Evolutionary conservation across 352 stramenopile species (phyloP).

Genomic region (Phytophthora europaea): DNA sequence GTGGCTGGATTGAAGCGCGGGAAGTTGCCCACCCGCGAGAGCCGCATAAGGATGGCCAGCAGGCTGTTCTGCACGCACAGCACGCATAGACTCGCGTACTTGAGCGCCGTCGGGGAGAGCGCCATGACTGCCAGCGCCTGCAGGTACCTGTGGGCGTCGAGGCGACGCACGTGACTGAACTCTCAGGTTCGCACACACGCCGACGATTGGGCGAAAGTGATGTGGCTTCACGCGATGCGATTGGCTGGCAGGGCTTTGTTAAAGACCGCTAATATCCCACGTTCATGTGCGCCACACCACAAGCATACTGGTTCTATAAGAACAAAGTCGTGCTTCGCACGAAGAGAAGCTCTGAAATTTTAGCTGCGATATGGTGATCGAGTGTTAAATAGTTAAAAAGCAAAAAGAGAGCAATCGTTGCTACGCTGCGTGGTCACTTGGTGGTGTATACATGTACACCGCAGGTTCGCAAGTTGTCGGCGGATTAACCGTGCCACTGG

Average conservation of each 20-base stretch:
- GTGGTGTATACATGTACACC: no score
- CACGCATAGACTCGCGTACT: constrained; percentile 80
- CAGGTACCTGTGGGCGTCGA: background rate
- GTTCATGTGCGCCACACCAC: constrained; percentile 1
- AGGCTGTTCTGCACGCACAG: constrained; percentile 88
- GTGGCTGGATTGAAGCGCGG: constrained; percentile 82
- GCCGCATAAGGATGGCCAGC: constrained; percentile 82
- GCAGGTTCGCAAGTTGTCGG: no score
- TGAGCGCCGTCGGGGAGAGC: constrained; percentile 61
- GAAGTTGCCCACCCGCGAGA: constrained; percentile 77
- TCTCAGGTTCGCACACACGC: background rate
- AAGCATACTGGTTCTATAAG: background rate
- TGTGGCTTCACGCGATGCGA: background rate
- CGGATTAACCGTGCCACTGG: no score
- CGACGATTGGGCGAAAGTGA: background rate
- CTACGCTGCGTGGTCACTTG: no score
- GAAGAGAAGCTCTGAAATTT: no score
- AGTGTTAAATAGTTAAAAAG: no score
- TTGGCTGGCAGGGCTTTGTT: background rate
- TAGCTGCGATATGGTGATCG: no score
- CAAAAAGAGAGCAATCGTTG: no score
- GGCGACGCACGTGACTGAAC: background rate
- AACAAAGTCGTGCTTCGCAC: no score
- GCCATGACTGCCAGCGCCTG: constrained; percentile 25
- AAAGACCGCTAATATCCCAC: background rate